Evolutionary conservation across 2,329 filamentous ascomycete species (phyloP), one percentile per base, ranked within the genome.

Genomic region (Nemania sp.): DNA sequence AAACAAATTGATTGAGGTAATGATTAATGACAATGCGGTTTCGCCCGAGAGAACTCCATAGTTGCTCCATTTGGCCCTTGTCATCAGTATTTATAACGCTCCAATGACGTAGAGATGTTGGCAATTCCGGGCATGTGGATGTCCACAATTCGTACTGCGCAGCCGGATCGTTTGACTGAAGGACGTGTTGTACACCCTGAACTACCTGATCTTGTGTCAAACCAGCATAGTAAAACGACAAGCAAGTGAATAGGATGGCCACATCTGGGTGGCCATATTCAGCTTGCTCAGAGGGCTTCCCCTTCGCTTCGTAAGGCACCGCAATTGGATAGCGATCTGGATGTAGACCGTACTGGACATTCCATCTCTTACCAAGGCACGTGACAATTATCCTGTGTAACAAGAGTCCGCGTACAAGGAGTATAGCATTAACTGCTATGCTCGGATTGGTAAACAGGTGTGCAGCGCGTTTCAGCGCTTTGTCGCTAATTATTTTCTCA

Each of bases 251-350:
- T 0, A 89, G 18, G 1, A 93, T 89, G 0, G 87, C 83, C 0
- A 91, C 88, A 69, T 93, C 84, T 0, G 90, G 90, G 69, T 93
- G 90, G 0, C 89, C 88, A 73, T 86, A 93, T 71, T 93, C 90
- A 0, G 89, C 86, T 3, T 87, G 83, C 0, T 87, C 84, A 0
- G 85, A 86, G 0, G 91, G 90, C 0, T 83, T 81, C 1, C 90
- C 91, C 62, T 93, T 92, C 0, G 89, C 88, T 13, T 87, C 82
- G 53, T 85, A 93, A 0, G 91, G 91, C 0, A 93, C 91, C 0
- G 90, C 90, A 5, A 92, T 84, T 0, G 88, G 88, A 52, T 84
- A 80, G 2, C 91, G 82, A 0, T 70, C 51, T 0, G 86, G 83
- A 67, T 89, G 84, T 0, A 90, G 77, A 0, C 88, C 88, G 53